Percentiles rank a stretch among this genome's conserved stretches.
Evolutionary conservation across 148 eudicot species (phyloP).

Genomic region (Camellia granthamiana): DNA sequence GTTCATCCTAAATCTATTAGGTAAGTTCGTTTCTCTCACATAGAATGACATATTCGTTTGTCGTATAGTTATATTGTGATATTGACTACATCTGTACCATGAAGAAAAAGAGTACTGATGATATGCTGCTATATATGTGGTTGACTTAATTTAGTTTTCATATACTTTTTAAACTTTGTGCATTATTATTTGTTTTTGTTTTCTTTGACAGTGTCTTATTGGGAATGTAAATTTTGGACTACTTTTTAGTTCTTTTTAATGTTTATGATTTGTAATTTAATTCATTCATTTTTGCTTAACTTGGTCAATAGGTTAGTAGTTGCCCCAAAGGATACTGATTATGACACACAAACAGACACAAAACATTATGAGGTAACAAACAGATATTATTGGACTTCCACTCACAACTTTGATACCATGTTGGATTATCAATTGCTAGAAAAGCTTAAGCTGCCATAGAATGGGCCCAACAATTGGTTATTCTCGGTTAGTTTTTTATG

Average conservation of each 20-base stretch:
- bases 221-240: neutral
- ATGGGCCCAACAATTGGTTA: neutral
- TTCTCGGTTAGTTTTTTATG: neutral
- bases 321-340: neutral
- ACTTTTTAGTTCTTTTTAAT: neutral
- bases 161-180: neutral
- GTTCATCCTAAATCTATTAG: conserved; percentile 68
- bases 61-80: neutral
- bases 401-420: neutral
- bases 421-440: neutral
- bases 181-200: neutral
- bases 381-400: neutral
- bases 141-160: neutral
- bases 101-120: neutral
- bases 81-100: neutral
- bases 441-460: neutral
- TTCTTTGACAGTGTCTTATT: neutral
- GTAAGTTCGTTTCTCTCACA: conserved; percentile 34
- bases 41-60: neutral
- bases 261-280: neutral
- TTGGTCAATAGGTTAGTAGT: neutral
- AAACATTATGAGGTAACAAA: too few species aligned
- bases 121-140: neutral
- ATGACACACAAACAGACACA: neutral
- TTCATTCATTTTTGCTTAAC: neutral